Conservation (phyloP, 129 eudicot species). For the Logfia minima region DNA sequence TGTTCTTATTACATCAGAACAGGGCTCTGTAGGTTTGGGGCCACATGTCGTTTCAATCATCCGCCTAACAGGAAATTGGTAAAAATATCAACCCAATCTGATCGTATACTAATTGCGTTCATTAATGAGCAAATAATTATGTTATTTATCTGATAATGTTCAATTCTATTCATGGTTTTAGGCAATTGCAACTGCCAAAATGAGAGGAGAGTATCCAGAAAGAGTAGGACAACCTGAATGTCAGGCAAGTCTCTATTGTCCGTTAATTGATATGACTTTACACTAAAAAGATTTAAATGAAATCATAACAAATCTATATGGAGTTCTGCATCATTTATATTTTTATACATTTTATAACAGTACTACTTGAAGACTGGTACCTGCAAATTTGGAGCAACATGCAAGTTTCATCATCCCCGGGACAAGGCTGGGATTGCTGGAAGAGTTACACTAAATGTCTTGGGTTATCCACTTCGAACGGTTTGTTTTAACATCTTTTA, state of each 20-base stretch:
- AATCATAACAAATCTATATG: background rate
- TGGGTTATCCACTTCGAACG: conserved; percentile 98
- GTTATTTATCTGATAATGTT: background rate
- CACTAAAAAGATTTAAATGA: background rate
- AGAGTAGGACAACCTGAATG: conserved; percentile 88
- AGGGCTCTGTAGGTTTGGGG: conserved; percentile 90
- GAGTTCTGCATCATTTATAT: background rate
- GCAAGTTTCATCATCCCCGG: conserved; percentile 95
- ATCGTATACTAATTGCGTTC: background rate
- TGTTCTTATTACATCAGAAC: conserved; percentile 94
- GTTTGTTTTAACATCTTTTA: conserved; percentile 48
- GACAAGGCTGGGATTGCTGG: conserved; percentile 95
- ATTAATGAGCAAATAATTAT: background rate
- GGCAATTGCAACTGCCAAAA: conserved; percentile 87
- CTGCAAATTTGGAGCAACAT: conserved; percentile 93
- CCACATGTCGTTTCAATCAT: conserved; percentile 88
- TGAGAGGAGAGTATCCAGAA: conserved; percentile 89
- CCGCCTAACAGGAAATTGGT: conserved; percentile 92
- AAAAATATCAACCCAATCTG: conserved; percentile 14
- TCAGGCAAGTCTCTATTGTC: conserved; percentile 46
- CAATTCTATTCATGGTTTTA: conserved; percentile 28
- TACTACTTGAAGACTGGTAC: conserved; percentile 89
- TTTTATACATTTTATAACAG: conserved; percentile 38
- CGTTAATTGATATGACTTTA: background rate
- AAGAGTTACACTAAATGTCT: conserved; percentile 69